A percentile compares a stretch with the other conserved stretches of the same genome.
phyloP scores from a whole-genome alignment of 1,139 yeast species.

The Lodderomyces margitis region DNA sequence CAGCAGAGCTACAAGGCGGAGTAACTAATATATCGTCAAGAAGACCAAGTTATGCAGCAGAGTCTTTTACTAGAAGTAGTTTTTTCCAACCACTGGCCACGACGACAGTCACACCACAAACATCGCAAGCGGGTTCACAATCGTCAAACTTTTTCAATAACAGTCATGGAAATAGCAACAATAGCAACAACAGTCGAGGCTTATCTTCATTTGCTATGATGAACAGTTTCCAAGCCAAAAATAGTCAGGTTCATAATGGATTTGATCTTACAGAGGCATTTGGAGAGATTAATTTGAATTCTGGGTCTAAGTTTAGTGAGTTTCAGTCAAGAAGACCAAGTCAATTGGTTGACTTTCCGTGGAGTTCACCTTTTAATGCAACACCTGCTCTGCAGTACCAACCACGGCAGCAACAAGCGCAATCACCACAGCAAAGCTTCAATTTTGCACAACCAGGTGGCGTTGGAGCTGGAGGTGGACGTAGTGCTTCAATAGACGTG shows the following conservation, averaged over 20 bases:
- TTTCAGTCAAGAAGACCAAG: conserved; percentile 48
- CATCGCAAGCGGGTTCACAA: conserved; percentile 11
- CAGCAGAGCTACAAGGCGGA: conserved; percentile 64
- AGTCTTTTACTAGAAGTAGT: conserved; percentile 45
- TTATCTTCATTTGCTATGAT: conserved; percentile 23
- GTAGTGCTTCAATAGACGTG: conserved; percentile 4
- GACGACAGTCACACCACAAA: conserved; percentile 9
- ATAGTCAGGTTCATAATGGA: conserved; percentile 12
- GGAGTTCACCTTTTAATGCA: conserved; percentile 11
- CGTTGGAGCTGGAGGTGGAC: neutral
- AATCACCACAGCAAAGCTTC: conserved; percentile 9
- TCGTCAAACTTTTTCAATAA: conserved; percentile 12
- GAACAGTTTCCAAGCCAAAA: conserved; percentile 19
- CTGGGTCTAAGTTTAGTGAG: conserved; percentile 38
- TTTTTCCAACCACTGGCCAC: conserved; percentile 10
- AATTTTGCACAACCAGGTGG: neutral
- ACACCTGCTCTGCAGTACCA: conserved; percentile 1
- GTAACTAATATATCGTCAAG: conserved; percentile 59
- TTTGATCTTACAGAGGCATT: conserved; percentile 36
- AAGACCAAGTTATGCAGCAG: conserved; percentile 67
- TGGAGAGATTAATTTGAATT: conserved; percentile 25
- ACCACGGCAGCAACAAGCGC: conserved; percentile 7
- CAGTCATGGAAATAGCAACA: conserved; percentile 1
- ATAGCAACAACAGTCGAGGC: conserved; percentile 5
- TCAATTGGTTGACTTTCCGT: conserved; percentile 38